phyloP scores from a whole-genome alignment of 169 alveolate genomes.

The Plasmodium relictum region DNA sequence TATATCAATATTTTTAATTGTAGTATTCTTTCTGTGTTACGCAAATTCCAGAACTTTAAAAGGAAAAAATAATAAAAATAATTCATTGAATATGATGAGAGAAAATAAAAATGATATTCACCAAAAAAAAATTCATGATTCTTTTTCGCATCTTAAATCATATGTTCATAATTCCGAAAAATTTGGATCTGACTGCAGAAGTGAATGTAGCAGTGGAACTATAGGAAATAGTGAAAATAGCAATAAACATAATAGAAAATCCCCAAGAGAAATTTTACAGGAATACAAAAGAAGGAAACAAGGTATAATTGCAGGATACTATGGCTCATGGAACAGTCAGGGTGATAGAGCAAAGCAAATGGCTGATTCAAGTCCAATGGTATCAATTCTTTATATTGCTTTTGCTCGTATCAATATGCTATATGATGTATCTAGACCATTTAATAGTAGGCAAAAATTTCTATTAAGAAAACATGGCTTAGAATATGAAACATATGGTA shows the following conservation, averaged over 20 bases:
- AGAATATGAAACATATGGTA: conserved; percentile 61
- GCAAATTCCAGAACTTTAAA: conserved; percentile 34
- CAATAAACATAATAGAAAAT: conserved; percentile 19
- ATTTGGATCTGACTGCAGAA: conserved; percentile 21
- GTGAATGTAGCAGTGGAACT: conserved; percentile 9
- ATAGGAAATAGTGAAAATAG: not conserved
- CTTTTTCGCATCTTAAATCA: conserved; percentile 10
- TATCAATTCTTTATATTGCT: conserved; percentile 36
- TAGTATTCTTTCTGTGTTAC: conserved; percentile 12
- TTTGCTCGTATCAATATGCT: conserved; percentile 61
- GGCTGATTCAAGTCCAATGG: conserved; percentile 46
- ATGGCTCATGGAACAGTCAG: conserved; percentile 67
- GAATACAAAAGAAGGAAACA: conserved; percentile 59
- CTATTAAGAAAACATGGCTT: conserved; percentile 44
- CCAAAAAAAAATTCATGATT: not conserved
- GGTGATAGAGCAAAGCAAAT: conserved; percentile 52
- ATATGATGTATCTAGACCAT: conserved; percentile 63
- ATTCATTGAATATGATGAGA: not conserved
- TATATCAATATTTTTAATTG: conserved; percentile 41
- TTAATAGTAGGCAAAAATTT: conserved; percentile 33
- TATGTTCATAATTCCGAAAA: conserved; percentile 2
- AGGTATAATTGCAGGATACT: conserved; percentile 34
- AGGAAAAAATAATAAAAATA: conserved; percentile 31
- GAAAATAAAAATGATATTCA: conserved; percentile 13
- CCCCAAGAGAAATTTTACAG: conserved; percentile 57